Percentiles rank a stretch among this genome's conserved stretches.
These are phyloP conservation scores for Cutaneotrichosporon spelunceum DNA, from an alignment of 1,284 basidiomycete genomes.

Conservation along the genomic window DNA sequence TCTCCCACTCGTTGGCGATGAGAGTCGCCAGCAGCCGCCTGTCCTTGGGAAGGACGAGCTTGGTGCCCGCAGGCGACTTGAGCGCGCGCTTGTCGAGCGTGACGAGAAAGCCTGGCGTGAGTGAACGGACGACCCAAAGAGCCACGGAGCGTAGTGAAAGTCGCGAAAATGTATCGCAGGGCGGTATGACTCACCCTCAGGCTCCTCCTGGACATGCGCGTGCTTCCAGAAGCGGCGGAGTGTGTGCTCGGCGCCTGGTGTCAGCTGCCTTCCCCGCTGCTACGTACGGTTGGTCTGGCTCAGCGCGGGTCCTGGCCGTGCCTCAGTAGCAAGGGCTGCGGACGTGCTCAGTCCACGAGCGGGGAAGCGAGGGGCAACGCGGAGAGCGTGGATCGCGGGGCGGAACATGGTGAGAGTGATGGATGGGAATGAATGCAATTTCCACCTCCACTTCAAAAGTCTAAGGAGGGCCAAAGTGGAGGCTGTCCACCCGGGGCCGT, in stretches of 20 bases:
- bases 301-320: constrained; percentile 32
- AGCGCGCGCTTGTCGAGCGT: constrained; percentile 80
- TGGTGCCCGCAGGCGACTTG: constrained; percentile 79
- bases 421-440: neutral
- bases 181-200: constrained; percentile 50
- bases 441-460: constrained; percentile 6
- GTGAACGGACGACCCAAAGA: neutral
- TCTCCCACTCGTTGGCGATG: constrained; percentile 94
- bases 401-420: constrained; percentile 2
- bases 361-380: neutral
- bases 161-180: constrained; percentile 1
- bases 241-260: constrained; percentile 73
- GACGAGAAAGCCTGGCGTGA: constrained; percentile 59
- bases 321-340: constrained; percentile 9
- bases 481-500: neutral
- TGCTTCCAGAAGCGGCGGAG: constrained; percentile 88
- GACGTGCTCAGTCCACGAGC: neutral
- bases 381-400: constrained; percentile 1
- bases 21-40: constrained; percentile 74
- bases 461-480: neutral
- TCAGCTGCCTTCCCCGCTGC: neutral
- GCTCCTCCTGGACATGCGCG: constrained; percentile 64
- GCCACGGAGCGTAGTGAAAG: neutral
- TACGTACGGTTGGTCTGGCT: constrained; percentile 43
- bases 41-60: constrained; percentile 66